Evolutionary conservation across 768 basidiomycete species (phyloP).

Genomic region (Amyloporia xantha): DNA sequence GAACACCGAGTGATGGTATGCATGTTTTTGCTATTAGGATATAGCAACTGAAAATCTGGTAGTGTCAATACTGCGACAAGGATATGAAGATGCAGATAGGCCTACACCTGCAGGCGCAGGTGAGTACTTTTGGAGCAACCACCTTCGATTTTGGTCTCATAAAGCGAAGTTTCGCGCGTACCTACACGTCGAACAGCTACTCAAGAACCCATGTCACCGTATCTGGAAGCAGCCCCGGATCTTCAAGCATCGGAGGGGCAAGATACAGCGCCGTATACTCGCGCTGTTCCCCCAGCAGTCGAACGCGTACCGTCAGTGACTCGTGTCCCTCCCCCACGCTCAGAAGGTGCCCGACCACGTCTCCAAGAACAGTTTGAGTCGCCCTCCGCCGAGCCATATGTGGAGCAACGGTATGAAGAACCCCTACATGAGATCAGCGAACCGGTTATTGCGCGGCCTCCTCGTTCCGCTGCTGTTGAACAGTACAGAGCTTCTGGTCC

Average conservation of each 20-base stretch:
- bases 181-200: not conserved
- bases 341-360: not conserved
- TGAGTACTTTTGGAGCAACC: not conserved
- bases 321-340: not conserved
- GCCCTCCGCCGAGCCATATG: not conserved
- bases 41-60: not conserved
- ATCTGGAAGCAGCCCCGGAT: no score
- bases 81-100: slow-evolving; percentile 2
- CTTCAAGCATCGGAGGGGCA: no score
- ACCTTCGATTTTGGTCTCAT: no score
- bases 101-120: slow-evolving; percentile 1
- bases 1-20: slow-evolving; percentile 3
- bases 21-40: not conserved
- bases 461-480: not conserved
- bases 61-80: not conserved
- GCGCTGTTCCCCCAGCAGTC: not conserved
- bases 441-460: not conserved
- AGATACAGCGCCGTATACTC: no score
- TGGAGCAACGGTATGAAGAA: not conserved
- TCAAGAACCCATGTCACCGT: not conserved
- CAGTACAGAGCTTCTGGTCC: slow-evolving; percentile 16
- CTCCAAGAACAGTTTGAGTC: not conserved
- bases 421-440: not conserved
- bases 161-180: slow-evolving; percentile 1
- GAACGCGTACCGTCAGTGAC: not conserved